Base-by-base conservation (phyloP, 129 eudicot genomes). In the Ambrosia artemisiifolia region DNA sequence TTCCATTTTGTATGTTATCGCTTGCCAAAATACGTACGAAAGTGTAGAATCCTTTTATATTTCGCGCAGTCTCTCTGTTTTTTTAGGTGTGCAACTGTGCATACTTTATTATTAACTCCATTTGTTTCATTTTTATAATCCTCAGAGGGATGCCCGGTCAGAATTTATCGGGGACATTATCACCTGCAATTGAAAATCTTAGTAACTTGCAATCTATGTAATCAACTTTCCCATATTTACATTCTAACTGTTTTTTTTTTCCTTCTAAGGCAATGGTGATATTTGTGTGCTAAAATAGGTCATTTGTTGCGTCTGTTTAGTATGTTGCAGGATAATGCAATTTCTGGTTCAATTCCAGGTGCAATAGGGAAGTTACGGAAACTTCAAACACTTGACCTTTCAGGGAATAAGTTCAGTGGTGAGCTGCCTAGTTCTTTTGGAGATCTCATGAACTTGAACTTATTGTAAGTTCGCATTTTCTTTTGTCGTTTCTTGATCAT, bases 321-420 rank as follows among this genome's bases (percentile, higher is more conserved):
- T 70, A 78, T 86, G 75, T 83, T 93, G 62, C 98, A 93, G 71
- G 90, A 93, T 78, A 93, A 90, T 72, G 90, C 78, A 17, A 82
- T 93, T 56, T 75, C 81, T 55, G 98, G 98, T 77, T 70, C 83
- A 10, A 90, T 93, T 66, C 90, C 98, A 9, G 76, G 72, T 76
- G 79, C 83, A 17, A 74, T 93, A 32, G 98, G 98, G 80, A 93
- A 73, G 77, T 78, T 93, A 71, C 78, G 75, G 80, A 89, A 83
- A 81, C 95, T 93, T 81, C 92, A 87, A 57, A 77, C 98, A 34
- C 88, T 93, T 20, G 98, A 93, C 79, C 95, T 93, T 71, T 93
- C 98, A n/a, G 83, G 84, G 81, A 93, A 93, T 74, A 75, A 67
- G 76, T 85, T 89, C 53, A 78, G 36, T 47, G 96, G 96, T 17